phyloP scores from a whole-genome alignment of 176 grass and related monocot species.

The Oryza brachyantha region DNA sequence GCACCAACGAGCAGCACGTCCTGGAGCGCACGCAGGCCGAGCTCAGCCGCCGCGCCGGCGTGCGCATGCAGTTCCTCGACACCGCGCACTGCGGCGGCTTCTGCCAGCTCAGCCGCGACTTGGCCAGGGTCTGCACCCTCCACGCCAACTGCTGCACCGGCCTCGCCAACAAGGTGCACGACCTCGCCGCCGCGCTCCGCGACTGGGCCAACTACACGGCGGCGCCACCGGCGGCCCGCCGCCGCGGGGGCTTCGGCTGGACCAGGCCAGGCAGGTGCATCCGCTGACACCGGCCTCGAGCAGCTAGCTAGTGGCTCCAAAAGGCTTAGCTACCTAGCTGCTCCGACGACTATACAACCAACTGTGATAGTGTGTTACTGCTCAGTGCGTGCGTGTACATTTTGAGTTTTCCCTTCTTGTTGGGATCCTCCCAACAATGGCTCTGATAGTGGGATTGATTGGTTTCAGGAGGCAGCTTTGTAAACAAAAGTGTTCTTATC shows the following conservation, averaged over 20 bases:
- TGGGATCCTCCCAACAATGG: not conserved
- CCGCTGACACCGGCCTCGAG: not conserved
- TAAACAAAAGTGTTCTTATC: not conserved
- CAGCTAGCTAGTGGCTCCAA: no score
- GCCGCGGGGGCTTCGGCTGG: conserved; percentile 32
- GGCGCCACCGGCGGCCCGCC: conserved; percentile 15
- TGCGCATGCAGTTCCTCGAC: conserved; percentile 68
- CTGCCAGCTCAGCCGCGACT: conserved; percentile 64
- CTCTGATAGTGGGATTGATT: not conserved
- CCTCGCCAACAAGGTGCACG: conserved; percentile 52
- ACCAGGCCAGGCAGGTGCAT: conserved; percentile 48
- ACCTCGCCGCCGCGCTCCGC: conserved; percentile 51
- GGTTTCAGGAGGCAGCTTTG: not conserved
- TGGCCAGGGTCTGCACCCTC: conserved; percentile 64
- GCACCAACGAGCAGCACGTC: conserved; percentile 64
- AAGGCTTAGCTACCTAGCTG: not conserved
- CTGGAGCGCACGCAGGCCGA: conserved; percentile 34
- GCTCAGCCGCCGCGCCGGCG: conserved; percentile 24
- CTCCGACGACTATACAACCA: not conserved
- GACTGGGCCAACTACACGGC: conserved; percentile 72
- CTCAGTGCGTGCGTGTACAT: not conserved
- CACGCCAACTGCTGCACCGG: conserved; percentile 90
- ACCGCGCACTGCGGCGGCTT: conserved; percentile 73
- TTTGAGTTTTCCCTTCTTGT: not conserved
- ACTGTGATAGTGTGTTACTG: not conserved